Percentiles rank a stretch among this genome's conserved stretches.
phyloP scores from a whole-genome alignment of 2,329 filamentous ascomycete species.

The Myotisia sp. region DNA sequence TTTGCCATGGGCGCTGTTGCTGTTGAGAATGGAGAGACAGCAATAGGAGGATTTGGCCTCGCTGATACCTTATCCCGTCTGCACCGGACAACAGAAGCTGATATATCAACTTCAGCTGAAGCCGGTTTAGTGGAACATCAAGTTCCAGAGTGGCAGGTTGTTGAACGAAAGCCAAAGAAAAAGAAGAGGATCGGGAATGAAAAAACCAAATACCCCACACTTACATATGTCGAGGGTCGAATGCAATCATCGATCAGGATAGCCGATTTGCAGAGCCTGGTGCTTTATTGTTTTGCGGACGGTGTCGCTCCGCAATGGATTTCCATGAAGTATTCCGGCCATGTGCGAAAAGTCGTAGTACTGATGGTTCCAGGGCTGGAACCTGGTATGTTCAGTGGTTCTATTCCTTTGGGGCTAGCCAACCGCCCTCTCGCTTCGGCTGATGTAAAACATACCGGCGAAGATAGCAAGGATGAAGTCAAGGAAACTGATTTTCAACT shows the following conservation, averaged over 20 bases:
- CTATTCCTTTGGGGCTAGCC: slow-evolving; percentile 20
- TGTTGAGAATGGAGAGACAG: slow-evolving; percentile 6
- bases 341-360: slow-evolving; percentile 61
- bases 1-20: neutral
- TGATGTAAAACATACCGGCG: neutral
- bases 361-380: slow-evolving; percentile 89
- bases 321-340: slow-evolving; percentile 41
- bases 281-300: slow-evolving; percentile 49
- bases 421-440: neutral
- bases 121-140: slow-evolving; percentile 5
- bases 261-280: slow-evolving; percentile 43
- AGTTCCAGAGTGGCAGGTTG: slow-evolving; percentile 7
- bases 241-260: slow-evolving; percentile 43
- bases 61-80: slow-evolving; percentile 22
- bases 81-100: slow-evolving; percentile 13
- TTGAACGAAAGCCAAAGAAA: slow-evolving; percentile 17
- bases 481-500: slow-evolving; percentile 18
- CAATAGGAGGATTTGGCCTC: slow-evolving; percentile 20
- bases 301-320: slow-evolving; percentile 50
- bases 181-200: slow-evolving; percentile 26
- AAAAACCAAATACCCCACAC: slow-evolving; percentile 38
- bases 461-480: slow-evolving; percentile 2
- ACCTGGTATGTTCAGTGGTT: slow-evolving; percentile 68
- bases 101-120: slow-evolving; percentile 1
- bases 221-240: slow-evolving; percentile 40